Evolutionary conservation across 345 rosid genomes (phyloP), one percentile per base, ranked within the genome.

Genomic region (Geranium rotundifolium): DNA sequence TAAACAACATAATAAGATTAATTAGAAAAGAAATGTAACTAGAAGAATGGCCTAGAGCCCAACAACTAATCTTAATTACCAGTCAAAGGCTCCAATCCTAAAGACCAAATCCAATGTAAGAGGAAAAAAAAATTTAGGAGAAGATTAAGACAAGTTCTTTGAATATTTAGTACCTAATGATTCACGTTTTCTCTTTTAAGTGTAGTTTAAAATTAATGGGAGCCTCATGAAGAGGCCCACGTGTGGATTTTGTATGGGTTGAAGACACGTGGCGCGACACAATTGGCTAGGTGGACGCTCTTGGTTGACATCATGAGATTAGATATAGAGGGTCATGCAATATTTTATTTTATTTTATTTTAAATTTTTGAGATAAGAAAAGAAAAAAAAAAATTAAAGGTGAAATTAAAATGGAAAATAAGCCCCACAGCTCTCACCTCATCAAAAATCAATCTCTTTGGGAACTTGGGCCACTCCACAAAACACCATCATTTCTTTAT

Each of bases 401-500:
- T n/a, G n/a, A n/a, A n/a, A n/a, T n/a, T n/a, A 60, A 55, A 67
- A 64, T 69, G 63, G 17, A 29, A 41, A 65, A 30, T 15, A 72
- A 73, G 59, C 70, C 81, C 86, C 80, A 63, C 80, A 52, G 65
- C n/a, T n/a, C 68, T 54, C 77, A 75, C 69, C 76, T 76, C 81
- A 77, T 81, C 75, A 75, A 76, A 67, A 56, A 75, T 75, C 90
- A 73, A 86, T 85, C 90, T 84, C 89, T 81, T 76, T 91, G 75
- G 98, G 98, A 87, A 89, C 82, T 89, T 89, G 98, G 92, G 84
- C 92, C 92, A 73, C 88, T 71, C 50, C 10, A 41, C 19, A 63
- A 65, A 69, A 31, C 14, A 41, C 5, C 50, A 41, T 41, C 50
- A 6, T 41, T 12, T 41, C 9, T 41, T 1, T 13, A 41, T 5